Base-by-base conservation (phyloP, 129 eudicot genomes). In the Silybum marianum region DNA sequence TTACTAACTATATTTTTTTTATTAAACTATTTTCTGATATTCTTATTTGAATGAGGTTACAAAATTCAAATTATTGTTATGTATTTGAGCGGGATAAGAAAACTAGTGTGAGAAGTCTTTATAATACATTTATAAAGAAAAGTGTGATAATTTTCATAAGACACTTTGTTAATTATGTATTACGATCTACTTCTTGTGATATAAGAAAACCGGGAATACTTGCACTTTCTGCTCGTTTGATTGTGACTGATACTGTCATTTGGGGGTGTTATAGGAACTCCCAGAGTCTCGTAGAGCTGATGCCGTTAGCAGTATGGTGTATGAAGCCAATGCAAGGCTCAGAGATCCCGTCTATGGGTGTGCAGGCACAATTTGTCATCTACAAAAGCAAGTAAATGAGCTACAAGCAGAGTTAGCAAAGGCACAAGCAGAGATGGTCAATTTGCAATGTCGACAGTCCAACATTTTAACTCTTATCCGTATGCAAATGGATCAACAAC, bases 321-420 rank as follows among this genome's bases (percentile, higher is more conserved):
- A 87, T 0, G 93, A 90, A 83, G 90, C 93, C 0, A 85, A 90
- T 70, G 88, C 93, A 21, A 81, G 93, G 36, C 84, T 90, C n/a
- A 75, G 88, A 62, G 93, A 88, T 58, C 93, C 93, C 0, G 90
- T 90, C 5, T 90, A 90, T n/a, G 93, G 93, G 1, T 85, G 93
- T 48, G 89, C 88, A 12, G 91, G 91, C 22, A 86, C 91, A 14
- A 88, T 90, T 6, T 87, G 89, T 7, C 80, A 75, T 4, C 85
- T 90, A 18, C 93, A 90, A 24, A 81, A 85, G 58, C 93, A 88
- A 65, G 69, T 89, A 25, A 88, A 75, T 12, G 83, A 66, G 40
- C 90, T 89, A n/a, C 89, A 88, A 76, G 80, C 85, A 13, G 89
- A 90, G 62, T 80, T 90, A 84, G 93, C 91, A 0, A 78, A 71